Evolutionary conservation across 2,329 filamentous ascomycete species (phyloP), one percentile per base, ranked within the genome.

Genomic region (Nothophaeocryptopus gaeumannii): DNA sequence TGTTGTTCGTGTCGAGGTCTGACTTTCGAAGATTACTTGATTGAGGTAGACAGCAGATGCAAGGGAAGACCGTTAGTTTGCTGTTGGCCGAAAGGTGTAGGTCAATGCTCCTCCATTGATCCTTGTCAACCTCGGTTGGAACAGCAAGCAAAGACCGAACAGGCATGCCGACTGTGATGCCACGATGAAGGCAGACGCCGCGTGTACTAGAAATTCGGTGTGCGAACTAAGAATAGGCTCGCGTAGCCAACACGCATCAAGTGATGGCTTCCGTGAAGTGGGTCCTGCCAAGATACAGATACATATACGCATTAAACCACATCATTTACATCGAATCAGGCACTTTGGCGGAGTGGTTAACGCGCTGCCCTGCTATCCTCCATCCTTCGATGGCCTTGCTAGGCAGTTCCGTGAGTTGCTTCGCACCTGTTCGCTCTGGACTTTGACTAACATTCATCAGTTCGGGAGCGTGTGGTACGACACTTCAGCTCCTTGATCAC

Each of bases 261-360:
- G n/a, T n/a, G 26, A 16, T 16, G 16, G 10, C 11, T 15, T 20
- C n/a, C 15, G 20, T 3, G 5, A 12, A 29, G 11, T 34, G n/a
- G 29, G 40, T 16, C 9, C n/a, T 16, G 37, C 37, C 39, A 30
- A 41, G 39, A 16, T n/a, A 16, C 12, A n/a, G 16, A 14, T 14
- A 39, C 13, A 31, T 41, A 31, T 31, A 5, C 5, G 26, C 5
- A 14, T 3, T 3, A 9, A 31, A 41, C 8, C 13, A 7, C 16
- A 5, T 8, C 15, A 16, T 3, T 3, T n/a, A 11, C 39, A 32
- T 42, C 39, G 3, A 32, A 13, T 31, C 20, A 42, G 39, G 39
- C 39, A 42, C 39, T 42, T 42, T 42, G 39, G 39, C 20, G 20
- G 43, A 46, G 43, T 46, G 43, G 43, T 46, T 38, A 39, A 46